phyloP scores from a whole-genome alignment of 192 early-diverging fungal genomes.

The Spizellomyces punctatus region DNA sequence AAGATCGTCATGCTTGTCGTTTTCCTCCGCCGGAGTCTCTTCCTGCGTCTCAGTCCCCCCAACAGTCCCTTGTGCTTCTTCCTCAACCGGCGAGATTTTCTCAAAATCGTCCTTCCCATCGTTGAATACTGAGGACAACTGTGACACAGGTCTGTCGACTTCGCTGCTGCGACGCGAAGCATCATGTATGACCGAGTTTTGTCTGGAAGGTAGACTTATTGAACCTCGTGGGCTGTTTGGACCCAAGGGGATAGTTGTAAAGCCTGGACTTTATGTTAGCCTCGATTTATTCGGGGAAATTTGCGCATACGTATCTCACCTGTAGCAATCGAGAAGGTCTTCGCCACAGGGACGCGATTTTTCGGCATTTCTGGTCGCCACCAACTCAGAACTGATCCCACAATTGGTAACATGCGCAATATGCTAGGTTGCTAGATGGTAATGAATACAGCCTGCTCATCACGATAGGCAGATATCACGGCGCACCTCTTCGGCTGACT shows the following conservation, averaged over 20 bases:
- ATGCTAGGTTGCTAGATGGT: constrained; percentile 17
- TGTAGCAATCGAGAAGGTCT: constrained; percentile 23
- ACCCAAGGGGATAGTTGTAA: no score
- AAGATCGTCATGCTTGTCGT: no score
- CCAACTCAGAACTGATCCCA: constrained; percentile 33
- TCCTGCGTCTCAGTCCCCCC: neutral
- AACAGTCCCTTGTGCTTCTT: neutral
- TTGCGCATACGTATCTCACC: neutral
- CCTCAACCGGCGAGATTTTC: neutral
- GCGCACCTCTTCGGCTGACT: constrained; percentile 19
- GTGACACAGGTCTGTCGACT: neutral
- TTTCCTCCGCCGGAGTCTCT: neutral
- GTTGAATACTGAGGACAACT: neutral
- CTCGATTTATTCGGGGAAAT: no score
- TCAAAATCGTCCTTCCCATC: neutral
- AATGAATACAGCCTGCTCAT: no score
- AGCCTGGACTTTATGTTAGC: no score
- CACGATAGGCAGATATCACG: neutral
- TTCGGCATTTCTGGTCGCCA: constrained; percentile 24
- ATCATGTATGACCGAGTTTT: neutral
- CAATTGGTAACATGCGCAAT: constrained; percentile 24
- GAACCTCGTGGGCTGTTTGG: no score
- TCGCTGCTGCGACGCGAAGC: neutral
- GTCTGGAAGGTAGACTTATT: no score
- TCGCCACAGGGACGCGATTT: constrained; percentile 21